Conservation (phyloP, 1,284 basidiomycete genomes). For the Sanghuangporus sanghuang region DNA sequence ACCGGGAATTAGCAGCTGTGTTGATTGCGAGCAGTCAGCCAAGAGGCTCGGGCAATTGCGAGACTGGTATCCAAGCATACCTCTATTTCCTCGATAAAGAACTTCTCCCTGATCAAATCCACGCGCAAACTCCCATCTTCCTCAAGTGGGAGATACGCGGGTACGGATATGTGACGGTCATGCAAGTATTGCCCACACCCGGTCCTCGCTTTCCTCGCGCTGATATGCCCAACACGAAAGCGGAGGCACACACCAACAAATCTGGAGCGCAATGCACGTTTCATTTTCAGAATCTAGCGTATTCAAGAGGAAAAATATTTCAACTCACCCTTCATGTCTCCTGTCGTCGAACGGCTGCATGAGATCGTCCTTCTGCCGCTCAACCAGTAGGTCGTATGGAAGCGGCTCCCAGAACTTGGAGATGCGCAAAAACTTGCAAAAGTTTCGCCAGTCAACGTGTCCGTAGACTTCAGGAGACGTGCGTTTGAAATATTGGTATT, state of each 20-base stretch:
- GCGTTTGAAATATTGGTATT: background rate
- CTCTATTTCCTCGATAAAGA: slow-evolving; percentile 14
- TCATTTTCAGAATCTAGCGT: background rate
- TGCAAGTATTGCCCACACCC: background rate
- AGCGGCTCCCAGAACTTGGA: slow-evolving; percentile 5
- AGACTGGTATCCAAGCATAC: background rate
- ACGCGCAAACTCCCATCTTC: slow-evolving; percentile 9
- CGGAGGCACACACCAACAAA: slow-evolving; percentile 5
- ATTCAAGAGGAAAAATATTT: background rate
- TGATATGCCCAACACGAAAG: background rate
- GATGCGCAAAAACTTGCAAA: background rate
- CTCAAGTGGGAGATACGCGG: slow-evolving; percentile 8
- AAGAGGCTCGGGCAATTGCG: background rate
- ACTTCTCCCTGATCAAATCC: slow-evolving; percentile 5
- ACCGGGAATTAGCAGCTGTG: slow-evolving; percentile 3
- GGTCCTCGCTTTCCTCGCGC: background rate
- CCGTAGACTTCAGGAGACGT: background rate
- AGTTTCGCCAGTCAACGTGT: background rate
- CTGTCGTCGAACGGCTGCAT: background rate
- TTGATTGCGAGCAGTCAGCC: background rate
- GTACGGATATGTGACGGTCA: background rate
- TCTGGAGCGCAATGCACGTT: background rate
- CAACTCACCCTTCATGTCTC: background rate
- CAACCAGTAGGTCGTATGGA: slow-evolving; percentile 4
- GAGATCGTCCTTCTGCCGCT: background rate